Evolutionary conservation across 352 stramenopile species (phyloP).

Genomic region (Globisporangium lucens): DNA sequence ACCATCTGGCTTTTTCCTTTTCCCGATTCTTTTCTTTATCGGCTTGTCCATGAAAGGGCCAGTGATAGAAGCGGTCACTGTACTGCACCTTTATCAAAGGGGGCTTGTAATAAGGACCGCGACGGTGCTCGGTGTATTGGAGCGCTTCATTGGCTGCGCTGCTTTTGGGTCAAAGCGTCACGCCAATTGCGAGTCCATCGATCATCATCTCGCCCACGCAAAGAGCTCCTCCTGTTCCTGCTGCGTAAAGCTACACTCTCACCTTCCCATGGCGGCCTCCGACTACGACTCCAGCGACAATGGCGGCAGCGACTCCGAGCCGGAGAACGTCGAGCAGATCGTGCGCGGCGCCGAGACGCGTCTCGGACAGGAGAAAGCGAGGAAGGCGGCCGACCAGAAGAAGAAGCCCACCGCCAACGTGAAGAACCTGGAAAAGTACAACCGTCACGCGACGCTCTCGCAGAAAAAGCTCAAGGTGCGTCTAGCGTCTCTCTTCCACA

Average conservation of each 20-base stretch:
- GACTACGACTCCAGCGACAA: slow-evolving; percentile 43
- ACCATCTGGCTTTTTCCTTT: slow-evolving; percentile 6
- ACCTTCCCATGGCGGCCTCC: slow-evolving; percentile 22
- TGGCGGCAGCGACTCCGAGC: slow-evolving; percentile 53
- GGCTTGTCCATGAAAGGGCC: background rate
- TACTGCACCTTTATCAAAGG: background rate
- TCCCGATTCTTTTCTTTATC: background rate
- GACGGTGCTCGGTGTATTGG: background rate
- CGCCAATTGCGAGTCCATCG: background rate
- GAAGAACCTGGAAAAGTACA: slow-evolving; percentile 80
- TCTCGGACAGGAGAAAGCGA: slow-evolving; percentile 36
- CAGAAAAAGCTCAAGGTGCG: slow-evolving; percentile 50
- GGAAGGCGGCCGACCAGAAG: slow-evolving; percentile 7
- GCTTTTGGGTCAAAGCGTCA: slow-evolving; percentile 17
- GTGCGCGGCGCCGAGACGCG: slow-evolving; percentile 61
- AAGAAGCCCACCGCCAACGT: slow-evolving; percentile 24
- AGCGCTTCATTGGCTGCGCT: slow-evolving; percentile 17
- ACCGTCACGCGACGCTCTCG: slow-evolving; percentile 50
- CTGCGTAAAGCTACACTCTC: slow-evolving; percentile 1
- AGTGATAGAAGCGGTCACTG: background rate
- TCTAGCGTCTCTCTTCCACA: background rate
- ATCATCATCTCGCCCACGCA: background rate
- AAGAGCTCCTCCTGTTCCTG: slow-evolving; percentile 2
- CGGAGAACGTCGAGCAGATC: slow-evolving; percentile 52
- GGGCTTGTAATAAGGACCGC: background rate